Evolutionary conservation across 306 rosid genomes (phyloP).

Genomic region (Vigna hirtella): DNA sequence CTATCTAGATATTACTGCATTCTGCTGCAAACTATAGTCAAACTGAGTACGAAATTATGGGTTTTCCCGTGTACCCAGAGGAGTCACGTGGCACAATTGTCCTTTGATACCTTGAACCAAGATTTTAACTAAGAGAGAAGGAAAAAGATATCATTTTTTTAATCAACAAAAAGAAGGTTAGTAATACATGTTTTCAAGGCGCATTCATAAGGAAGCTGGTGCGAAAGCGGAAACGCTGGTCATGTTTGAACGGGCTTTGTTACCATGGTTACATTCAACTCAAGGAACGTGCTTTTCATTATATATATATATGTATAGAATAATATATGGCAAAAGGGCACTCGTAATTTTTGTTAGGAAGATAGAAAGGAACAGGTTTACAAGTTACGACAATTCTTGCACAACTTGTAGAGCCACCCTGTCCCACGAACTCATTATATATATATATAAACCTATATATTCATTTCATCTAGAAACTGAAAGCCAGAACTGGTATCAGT

Average conservation of each 20-base stretch:
- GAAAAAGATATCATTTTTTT: background rate
- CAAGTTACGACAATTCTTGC: slow-evolving; percentile 31
- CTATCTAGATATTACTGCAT: background rate
- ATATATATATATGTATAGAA: background rate
- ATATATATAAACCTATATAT: background rate
- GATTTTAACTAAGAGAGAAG: background rate
- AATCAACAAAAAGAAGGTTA: background rate
- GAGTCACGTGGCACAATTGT: slow-evolving; percentile 32
- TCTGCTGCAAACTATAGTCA: background rate
- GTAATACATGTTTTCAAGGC: background rate
- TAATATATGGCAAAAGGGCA: background rate
- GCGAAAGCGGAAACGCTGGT: slow-evolving; percentile 35
- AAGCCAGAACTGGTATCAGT: background rate
- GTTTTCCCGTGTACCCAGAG: background rate
- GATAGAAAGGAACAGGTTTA: background rate
- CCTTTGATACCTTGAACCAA: background rate
- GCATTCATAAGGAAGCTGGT: slow-evolving; percentile 32
- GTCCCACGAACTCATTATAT: background rate
- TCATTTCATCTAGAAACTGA: background rate
- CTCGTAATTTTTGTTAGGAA: background rate
- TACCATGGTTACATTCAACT: slow-evolving; percentile 27
- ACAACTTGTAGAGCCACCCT: background rate
- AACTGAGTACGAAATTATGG: slow-evolving; percentile 5
- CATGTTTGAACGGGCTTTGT: slow-evolving; percentile 49
- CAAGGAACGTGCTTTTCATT: background rate